Percentiles rank a stretch among this genome's conserved stretches.
Conservation (phyloP, 768 basidiomycete genomes). For the Hygrophorus russula region DNA sequence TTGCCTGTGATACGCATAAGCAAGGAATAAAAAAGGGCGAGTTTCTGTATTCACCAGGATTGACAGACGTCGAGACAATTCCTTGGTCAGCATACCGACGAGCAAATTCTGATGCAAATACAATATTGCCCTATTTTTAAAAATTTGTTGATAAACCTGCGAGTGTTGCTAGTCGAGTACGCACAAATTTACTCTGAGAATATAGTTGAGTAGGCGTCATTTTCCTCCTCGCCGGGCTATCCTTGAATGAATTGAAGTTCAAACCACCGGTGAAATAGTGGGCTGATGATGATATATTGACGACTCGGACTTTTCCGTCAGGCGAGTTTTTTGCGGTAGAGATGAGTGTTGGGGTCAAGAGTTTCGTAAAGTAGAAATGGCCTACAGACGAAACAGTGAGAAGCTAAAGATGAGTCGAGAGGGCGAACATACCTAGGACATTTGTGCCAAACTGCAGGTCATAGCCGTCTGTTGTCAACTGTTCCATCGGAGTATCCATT, state of each 20-base stretch:
- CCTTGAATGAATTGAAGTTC: slow-evolving; percentile 29
- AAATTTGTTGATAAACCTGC: background rate
- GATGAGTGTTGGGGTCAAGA: slow-evolving; percentile 37
- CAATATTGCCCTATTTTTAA: slow-evolving; percentile 28
- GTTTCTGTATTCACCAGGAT: slow-evolving; percentile 25
- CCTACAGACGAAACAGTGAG: slow-evolving; percentile 17
- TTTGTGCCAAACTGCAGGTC: slow-evolving; percentile 52
- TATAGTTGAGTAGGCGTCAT: slow-evolving; percentile 14
- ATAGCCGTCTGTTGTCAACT: slow-evolving; percentile 34
- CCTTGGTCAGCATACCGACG: slow-evolving; percentile 33
- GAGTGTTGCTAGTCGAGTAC: too few species aligned
- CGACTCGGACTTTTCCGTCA: slow-evolving; percentile 33
- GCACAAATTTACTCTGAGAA: slow-evolving; percentile 34
- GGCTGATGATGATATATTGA: slow-evolving; percentile 33
- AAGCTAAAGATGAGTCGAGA: background rate
- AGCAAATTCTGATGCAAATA: slow-evolving; percentile 33
- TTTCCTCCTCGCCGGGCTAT: slow-evolving; percentile 19
- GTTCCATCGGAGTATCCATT: slow-evolving; percentile 28
- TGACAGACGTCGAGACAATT: slow-evolving; percentile 32
- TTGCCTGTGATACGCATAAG: slow-evolving; percentile 9
- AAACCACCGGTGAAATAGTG: slow-evolving; percentile 21
- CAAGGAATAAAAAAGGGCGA: background rate
- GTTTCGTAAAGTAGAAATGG: slow-evolving; percentile 36
- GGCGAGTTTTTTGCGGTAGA: slow-evolving; percentile 25
- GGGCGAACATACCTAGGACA: slow-evolving; percentile 27